Base-by-base conservation (phyloP, 148 eudicot species). In the Simmondsia chinensis region DNA sequence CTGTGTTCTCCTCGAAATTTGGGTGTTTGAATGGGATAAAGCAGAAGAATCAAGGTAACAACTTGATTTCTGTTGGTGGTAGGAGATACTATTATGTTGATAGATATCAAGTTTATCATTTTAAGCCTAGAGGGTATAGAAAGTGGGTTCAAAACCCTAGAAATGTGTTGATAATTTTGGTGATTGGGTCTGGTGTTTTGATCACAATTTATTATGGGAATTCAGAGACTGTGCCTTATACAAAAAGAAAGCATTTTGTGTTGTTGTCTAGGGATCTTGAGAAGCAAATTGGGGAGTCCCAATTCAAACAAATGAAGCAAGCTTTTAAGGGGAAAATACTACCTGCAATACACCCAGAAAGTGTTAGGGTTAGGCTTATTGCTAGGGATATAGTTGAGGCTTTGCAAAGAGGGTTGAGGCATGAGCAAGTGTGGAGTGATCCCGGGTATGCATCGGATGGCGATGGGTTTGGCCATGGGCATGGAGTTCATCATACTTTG, bases 291-390 rank as follows among this genome's bases (percentile, higher is more conserved):
- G 87, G 94, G 10, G 94, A 79, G 9, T 14, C 49, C 0, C 61
- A 76, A 8, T 80, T 84, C 54, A 14, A 57, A 50, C 28, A 74
- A 32, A 32, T 76, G 27, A 82, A 79, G 30, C 35, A 27, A 0
- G 9, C 37, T 1, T 82, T 54, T 46, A 82, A 74, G 61, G 87
- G 94, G 54, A 82, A 79, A 33, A 73, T 82, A 48, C 42, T 82
- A 39, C 93, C 96, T 23, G 68, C 82, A 0, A 70, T 82, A 43
- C 93, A 87, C 48, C 96, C 93, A 5, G 84, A 82, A 3, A 82
- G 87, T 44, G 63, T 87, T 33, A 66, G 84, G 56, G 76, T 87
- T 16, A 70, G 81, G 24, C 51, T 70, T 51, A 87, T 87, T 5
- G 51, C 88, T 2, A 80, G 70, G 14, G 85, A 87, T 9, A 63